A percentile compares a stretch with the other conserved stretches of the same genome.
These are phyloP conservation scores for Begonia masoniana DNA, from an alignment of 306 rosid species.

Conservation along the genomic window DNA sequence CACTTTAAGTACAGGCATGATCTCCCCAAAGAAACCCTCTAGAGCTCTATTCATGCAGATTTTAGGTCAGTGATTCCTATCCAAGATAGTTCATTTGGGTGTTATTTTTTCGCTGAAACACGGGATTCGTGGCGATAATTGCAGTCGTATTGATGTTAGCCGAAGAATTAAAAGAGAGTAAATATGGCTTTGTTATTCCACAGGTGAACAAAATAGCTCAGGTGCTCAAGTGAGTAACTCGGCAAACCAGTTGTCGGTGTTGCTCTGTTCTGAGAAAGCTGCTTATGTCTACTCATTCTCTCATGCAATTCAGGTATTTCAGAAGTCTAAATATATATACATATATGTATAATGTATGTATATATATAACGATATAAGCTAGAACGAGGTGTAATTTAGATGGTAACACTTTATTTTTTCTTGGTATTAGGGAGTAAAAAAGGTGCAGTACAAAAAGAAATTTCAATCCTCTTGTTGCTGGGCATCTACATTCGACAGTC, in stretches of 20 bases:
- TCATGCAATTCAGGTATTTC: conserved; percentile 53
- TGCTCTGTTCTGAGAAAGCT: conserved; percentile 85
- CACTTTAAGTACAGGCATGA: conserved; percentile 21
- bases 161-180: too few species aligned
- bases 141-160: too few species aligned
- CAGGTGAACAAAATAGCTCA: conserved; percentile 41
- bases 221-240: conserved; percentile 20
- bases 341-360: not conserved
- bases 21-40: conserved; percentile 82
- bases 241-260: conserved; percentile 34
- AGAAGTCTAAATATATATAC: conserved; percentile 6
- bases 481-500: conserved; percentile 58
- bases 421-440: conserved; percentile 64
- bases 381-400: not conserved
- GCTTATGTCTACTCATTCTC: conserved; percentile 61
- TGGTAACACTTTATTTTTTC: conserved; percentile 9
- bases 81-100: too few species aligned
- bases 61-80: conserved; percentile 26
- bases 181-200: not conserved
- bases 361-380: not conserved
- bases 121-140: too few species aligned
- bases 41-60: conserved; percentile 64
- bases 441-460: conserved; percentile 74
- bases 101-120: too few species aligned
- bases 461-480: conserved; percentile 69